Evolutionary conservation across 2,329 filamentous ascomycete genomes (phyloP).

Genomic region (Colletotrichum somersetense): DNA sequence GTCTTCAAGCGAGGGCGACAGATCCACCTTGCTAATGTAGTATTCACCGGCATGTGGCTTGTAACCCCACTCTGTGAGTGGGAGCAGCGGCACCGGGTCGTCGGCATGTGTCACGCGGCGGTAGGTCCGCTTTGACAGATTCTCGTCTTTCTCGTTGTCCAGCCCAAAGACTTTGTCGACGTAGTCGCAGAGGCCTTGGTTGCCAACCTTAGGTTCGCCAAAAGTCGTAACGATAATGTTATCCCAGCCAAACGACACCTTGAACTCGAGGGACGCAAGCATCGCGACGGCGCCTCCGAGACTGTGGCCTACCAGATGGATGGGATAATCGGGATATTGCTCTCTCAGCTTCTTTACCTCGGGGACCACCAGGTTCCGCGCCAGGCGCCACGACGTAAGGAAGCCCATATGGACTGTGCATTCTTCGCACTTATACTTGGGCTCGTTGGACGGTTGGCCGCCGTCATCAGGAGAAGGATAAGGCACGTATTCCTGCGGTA

Average conservation of each 20-base stretch:
- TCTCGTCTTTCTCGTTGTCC: constrained; percentile 48
- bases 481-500: constrained; percentile 90
- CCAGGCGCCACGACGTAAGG: constrained; percentile 83
- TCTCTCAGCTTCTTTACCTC: constrained; percentile 70
- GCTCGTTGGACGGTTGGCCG: constrained; percentile 50
- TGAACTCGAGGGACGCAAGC: constrained; percentile 86
- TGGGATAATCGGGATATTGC: constrained; percentile 76
- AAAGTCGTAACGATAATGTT: constrained; percentile 88
- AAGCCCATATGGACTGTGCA: constrained; percentile 96
- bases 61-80: constrained; percentile 90
- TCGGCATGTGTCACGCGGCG: constrained; percentile 86
- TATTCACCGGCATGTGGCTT: constrained; percentile 87
- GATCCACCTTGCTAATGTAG: constrained; percentile 78
- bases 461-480: constrained; percentile 74
- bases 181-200: constrained; percentile 66
- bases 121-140: constrained; percentile 61
- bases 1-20: constrained; percentile 78
- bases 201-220: constrained; percentile 82
- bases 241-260: constrained; percentile 77
- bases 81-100: constrained; percentile 91
- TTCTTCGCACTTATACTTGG: constrained; percentile 76
- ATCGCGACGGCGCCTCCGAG: constrained; percentile 93
- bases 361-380: constrained; percentile 76
- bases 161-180: constrained; percentile 67
- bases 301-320: constrained; percentile 90